Conservation (phyloP, 208 protist species). For the Wallacemonas collosoma region DNA sequence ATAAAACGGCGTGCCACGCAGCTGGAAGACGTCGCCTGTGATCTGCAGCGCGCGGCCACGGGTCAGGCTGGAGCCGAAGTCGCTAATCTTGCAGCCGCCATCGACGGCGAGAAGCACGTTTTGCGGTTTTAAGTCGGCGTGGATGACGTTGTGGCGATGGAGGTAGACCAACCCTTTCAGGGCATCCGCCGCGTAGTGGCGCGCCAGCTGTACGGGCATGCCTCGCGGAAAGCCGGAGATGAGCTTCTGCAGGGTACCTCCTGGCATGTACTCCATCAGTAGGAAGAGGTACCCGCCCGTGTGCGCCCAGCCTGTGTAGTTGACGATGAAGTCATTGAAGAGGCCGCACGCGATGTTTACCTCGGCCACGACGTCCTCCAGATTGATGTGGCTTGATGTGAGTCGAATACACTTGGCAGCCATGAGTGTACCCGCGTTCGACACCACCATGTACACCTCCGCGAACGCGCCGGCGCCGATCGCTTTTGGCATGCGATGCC, state of each 20-base stretch:
- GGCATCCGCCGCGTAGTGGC: conserved; percentile 52
- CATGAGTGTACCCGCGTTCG: conserved; percentile 31
- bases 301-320: conserved; percentile 49
- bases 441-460: conserved; percentile 46
- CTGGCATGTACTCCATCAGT: conserved; percentile 84
- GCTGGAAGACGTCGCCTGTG: conserved; percentile 33
- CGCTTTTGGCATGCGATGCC: conserved; percentile 29
- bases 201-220: conserved; percentile 39
- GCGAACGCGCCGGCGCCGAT: conserved; percentile 45
- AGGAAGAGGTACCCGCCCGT: conserved; percentile 38
- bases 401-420: conserved; percentile 55
- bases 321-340: conserved; percentile 48
- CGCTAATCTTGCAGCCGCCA: conserved; percentile 79
- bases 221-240: conserved; percentile 52
- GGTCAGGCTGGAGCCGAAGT: conserved; percentile 91
- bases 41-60: conserved; percentile 23
- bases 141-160: conserved; percentile 72
- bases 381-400: conserved; percentile 16
- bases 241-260: conserved; percentile 72
- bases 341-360: conserved; percentile 54
- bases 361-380: conserved; percentile 41
- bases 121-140: conserved; percentile 89
- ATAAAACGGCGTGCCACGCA: conserved; percentile 70
- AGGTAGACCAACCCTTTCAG: conserved; percentile 79
- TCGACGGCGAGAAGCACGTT: conserved; percentile 82